These are phyloP conservation scores for Iberis pinnata DNA, from an alignment of 345 rosid genomes.

Conservation along the genomic window DNA sequence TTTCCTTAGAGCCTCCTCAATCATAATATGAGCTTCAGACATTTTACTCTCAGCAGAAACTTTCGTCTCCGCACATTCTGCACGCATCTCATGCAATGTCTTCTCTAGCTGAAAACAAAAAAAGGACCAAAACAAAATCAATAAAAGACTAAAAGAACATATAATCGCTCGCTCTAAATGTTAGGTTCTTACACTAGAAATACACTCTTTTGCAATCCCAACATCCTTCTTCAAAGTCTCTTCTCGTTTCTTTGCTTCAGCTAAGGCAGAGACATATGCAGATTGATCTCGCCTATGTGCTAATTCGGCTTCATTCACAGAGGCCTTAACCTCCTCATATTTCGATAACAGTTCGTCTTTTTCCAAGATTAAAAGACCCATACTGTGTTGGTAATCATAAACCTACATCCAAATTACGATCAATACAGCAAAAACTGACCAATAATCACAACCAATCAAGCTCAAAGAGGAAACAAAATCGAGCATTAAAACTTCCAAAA, in stretches of 20 bases:
- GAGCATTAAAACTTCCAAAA: constrained; percentile 4
- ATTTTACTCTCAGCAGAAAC: constrained; percentile 63
- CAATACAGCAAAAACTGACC: constrained; percentile 1
- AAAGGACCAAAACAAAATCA: constrained; percentile 5
- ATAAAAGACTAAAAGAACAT: not conserved
- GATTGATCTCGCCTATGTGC: constrained; percentile 56
- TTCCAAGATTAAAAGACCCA: constrained; percentile 86
- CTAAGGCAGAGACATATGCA: constrained; percentile 53
- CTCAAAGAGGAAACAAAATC: constrained; percentile 26
- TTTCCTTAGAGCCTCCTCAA: constrained; percentile 67
- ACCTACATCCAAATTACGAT: constrained; percentile 38
- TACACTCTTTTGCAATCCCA: constrained; percentile 80
- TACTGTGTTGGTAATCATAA: constrained; percentile 85
- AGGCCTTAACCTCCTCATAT: constrained; percentile 57
- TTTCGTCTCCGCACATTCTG: constrained; percentile 85
- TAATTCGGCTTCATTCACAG: constrained; percentile 61
- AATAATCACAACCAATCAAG: constrained; percentile 10
- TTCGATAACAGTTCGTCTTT: constrained; percentile 54
- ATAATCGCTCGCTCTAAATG: not conserved
- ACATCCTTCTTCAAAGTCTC: constrained; percentile 72
- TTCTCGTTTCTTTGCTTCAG: constrained; percentile 75
- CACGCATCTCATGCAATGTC: constrained; percentile 90
- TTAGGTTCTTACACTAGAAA: constrained; percentile 62
- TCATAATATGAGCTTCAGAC: constrained; percentile 59
- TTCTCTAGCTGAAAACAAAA: constrained; percentile 60